These are phyloP conservation scores for Ascochyta viciae-villosae DNA, from an alignment of 2,329 filamentous ascomycete species.

Conservation along the genomic window DNA sequence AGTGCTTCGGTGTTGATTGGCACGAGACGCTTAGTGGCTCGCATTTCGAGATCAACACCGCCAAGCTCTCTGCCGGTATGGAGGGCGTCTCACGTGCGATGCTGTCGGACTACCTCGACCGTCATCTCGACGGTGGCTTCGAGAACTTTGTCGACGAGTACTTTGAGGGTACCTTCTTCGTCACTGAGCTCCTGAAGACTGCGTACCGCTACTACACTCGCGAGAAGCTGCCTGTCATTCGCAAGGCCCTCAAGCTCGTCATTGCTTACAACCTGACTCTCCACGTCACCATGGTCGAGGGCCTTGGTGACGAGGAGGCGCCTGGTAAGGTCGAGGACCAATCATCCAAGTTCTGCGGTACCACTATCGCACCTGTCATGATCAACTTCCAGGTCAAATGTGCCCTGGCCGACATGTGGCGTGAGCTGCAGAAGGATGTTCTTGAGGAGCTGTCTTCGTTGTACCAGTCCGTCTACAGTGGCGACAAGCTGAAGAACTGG, in stretches of 20 bases:
- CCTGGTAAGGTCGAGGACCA: constrained; percentile 86
- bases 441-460: constrained; percentile 89
- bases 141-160: constrained; percentile 95
- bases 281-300: constrained; percentile 94
- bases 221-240: constrained; percentile 86
- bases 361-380: constrained; percentile 94
- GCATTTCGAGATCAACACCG: constrained; percentile 85
- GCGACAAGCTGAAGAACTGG: constrained; percentile 98
- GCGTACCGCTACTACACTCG: constrained; percentile 92
- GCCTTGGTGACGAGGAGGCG: constrained; percentile 82
- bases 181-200: constrained; percentile 95
- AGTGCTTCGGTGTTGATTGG: constrained; percentile 94
- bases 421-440: constrained; percentile 94
- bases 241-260: constrained; percentile 93
- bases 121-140: constrained; percentile 90
- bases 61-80: constrained; percentile 85
- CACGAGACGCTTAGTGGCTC: constrained; percentile 80
- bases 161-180: constrained; percentile 92
- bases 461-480: constrained; percentile 97
- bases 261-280: constrained; percentile 94
- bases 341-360: constrained; percentile 85
- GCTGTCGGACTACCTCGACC: constrained; percentile 90
- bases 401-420: constrained; percentile 97
- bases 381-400: constrained; percentile 99
- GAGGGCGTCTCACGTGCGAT: constrained; percentile 83